Percentiles rank a stretch among this genome's conserved stretches.
These are phyloP conservation scores for Fonsecaea multimorphosa DNA, from an alignment of 2,329 filamentous ascomycete genomes.

Conservation along the genomic window DNA sequence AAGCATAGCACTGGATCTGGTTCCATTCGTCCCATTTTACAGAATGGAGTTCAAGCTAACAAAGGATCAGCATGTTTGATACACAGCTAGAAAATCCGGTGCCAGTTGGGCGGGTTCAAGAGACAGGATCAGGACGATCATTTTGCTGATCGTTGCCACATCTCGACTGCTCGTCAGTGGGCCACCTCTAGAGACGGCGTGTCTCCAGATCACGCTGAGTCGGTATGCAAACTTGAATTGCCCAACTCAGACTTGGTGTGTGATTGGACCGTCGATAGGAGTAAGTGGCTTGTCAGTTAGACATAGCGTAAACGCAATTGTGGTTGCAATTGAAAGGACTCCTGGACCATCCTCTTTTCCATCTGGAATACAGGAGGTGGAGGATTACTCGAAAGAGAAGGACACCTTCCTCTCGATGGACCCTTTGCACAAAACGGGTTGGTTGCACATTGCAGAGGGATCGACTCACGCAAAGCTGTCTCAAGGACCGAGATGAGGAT, in stretches of 20 bases:
- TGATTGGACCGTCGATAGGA: not conserved
- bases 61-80: conserved; percentile 6
- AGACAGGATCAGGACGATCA: conserved; percentile 16
- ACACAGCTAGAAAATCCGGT: conserved; percentile 11
- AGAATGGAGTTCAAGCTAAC: conserved; percentile 1
- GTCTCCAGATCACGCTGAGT: not conserved
- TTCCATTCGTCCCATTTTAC: conserved; percentile 3
- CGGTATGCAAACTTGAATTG: not conserved
- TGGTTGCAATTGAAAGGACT: not conserved
- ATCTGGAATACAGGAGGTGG: not conserved
- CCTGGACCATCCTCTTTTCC: not conserved
- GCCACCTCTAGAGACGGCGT: not conserved
- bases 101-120: conserved; percentile 12
- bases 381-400: not conserved
- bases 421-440: not conserved
- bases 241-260: not conserved
- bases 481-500: conserved; percentile 27
- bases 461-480: conserved; percentile 6
- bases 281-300: not conserved
- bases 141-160: conserved; percentile 18
- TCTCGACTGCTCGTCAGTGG: conserved; percentile 2
- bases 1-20: not conserved
- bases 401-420: not conserved
- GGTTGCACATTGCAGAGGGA: conserved; percentile 5
- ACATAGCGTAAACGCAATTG: not conserved